Percentiles rank a stretch among this genome's conserved stretches.
Evolutionary conservation across 2,329 filamentous ascomycete genomes (phyloP).

Genomic region (Ascochyta clinopodiicola): DNA sequence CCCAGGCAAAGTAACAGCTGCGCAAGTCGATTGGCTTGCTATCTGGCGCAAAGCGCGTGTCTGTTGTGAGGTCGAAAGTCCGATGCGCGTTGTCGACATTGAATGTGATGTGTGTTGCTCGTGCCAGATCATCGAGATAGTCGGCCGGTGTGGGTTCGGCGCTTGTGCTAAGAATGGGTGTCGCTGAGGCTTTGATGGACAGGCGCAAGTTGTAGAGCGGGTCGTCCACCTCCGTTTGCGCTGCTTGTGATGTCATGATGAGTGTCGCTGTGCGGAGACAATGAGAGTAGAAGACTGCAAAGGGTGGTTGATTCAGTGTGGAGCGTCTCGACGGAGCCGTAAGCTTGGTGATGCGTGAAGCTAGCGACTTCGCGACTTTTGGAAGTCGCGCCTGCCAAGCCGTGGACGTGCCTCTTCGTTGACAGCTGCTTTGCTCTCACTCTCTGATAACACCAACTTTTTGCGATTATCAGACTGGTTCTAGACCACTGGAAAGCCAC

Average conservation of each 20-base stretch:
- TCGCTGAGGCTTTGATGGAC: constrained; percentile 73
- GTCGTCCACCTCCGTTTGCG: constrained; percentile 58
- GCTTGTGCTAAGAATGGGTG: constrained; percentile 76
- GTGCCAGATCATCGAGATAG: constrained; percentile 66
- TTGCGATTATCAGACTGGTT: not conserved
- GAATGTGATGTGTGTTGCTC: constrained; percentile 67
- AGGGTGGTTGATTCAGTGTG: not conserved
- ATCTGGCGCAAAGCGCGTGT: constrained; percentile 83
- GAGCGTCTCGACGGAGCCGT: not conserved
- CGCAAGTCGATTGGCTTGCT: constrained; percentile 79
- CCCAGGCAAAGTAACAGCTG: constrained; percentile 95
- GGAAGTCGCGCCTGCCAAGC: constrained; percentile 20
- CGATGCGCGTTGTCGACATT: constrained; percentile 65
- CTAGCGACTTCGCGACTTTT: constrained; percentile 11
- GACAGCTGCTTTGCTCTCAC: constrained; percentile 1
- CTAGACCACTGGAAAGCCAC: too few relatives aligned
- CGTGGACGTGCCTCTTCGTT: constrained; percentile 3
- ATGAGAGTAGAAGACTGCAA: not conserved
- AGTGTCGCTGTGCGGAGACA: not conserved
- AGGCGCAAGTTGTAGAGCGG: constrained; percentile 83
- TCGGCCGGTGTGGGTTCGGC: constrained; percentile 69
- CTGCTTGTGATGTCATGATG: constrained; percentile 21
- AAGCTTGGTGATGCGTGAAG: constrained; percentile 5
- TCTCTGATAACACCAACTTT: not conserved
- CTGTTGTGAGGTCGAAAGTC: constrained; percentile 71